These are phyloP conservation scores for Aspergillus bridgeri DNA, from an alignment of 495 filamentous ascomycete genomes.

Conservation along the genomic window DNA sequence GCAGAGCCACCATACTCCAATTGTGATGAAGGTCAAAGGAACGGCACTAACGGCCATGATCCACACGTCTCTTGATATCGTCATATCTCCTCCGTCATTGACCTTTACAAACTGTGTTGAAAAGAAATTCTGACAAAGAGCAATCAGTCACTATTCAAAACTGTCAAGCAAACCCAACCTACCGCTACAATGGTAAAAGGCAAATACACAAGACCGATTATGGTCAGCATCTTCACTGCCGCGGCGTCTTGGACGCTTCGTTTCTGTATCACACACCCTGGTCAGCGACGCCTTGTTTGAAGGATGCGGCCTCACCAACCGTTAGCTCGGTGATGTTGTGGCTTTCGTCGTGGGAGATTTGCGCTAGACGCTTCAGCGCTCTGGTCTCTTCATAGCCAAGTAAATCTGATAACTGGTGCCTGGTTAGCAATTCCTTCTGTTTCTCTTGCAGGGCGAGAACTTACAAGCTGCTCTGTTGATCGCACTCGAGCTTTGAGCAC, in stretches of 20 bases:
- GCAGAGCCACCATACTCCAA: slow-evolving; percentile 28
- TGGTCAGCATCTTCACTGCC: slow-evolving; percentile 34
- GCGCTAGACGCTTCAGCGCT: slow-evolving; percentile 1
- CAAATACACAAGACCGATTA: slow-evolving; percentile 33
- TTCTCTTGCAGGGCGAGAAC: too few relatives aligned
- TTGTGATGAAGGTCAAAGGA: slow-evolving; percentile 29
- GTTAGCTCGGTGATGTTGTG: not conserved
- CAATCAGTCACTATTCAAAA: not conserved
- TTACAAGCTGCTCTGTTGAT: slow-evolving; percentile 6
- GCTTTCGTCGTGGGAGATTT: slow-evolving; percentile 1
- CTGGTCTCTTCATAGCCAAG: slow-evolving; percentile 4
- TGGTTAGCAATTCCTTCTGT: not conserved
- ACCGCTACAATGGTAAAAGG: slow-evolving; percentile 35
- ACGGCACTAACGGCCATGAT: slow-evolving; percentile 25
- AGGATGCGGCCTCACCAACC: slow-evolving; percentile 1
- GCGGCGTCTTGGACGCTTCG: slow-evolving; percentile 31
- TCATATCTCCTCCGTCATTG: not conserved
- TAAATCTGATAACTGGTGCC: slow-evolving; percentile 7
- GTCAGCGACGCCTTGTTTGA: not conserved
- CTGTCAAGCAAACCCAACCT: slow-evolving; percentile 1
- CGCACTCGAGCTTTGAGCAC: slow-evolving; percentile 6
- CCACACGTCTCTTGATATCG: slow-evolving; percentile 8
- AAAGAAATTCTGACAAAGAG: slow-evolving; percentile 29
- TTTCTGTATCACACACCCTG: slow-evolving; percentile 6
- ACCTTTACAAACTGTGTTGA: slow-evolving; percentile 31